Conservation (phyloP, 139 green algal species). For the Micractinium sp. region DNA sequence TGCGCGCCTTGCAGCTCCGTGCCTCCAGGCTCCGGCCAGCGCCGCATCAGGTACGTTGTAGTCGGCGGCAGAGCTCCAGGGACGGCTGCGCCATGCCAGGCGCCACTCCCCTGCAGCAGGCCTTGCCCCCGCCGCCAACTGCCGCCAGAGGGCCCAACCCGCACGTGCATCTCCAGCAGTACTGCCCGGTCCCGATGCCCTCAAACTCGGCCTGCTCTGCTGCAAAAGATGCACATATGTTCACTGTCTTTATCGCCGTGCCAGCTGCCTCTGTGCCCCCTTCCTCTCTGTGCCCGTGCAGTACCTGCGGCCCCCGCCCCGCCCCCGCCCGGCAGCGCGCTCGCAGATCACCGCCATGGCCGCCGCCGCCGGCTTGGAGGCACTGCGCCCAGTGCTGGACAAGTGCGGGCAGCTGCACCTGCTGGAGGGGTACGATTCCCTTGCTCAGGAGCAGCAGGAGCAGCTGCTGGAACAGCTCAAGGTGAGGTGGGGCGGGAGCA, state of each 20-base stretch:
- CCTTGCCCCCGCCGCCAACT: no score
- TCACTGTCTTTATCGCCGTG: no score
- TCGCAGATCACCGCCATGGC: neutral
- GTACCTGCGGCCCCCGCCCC: neutral
- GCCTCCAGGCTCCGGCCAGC: no score
- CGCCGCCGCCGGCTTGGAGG: neutral
- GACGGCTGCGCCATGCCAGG: no score
- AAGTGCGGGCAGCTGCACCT: conserved; percentile 63
- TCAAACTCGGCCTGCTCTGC: neutral
- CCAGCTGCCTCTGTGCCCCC: neutral
- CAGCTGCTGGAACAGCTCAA: conserved; percentile 54
- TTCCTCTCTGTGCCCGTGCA: neutral
- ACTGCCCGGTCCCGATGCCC: neutral
- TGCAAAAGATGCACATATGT: no score
- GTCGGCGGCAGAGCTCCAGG: no score
- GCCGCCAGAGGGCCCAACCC: no score
- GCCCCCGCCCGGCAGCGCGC: no score
- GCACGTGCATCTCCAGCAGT: no score
- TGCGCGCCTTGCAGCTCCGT: no score
- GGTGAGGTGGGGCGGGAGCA: conserved; percentile 11
- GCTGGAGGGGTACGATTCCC: conserved; percentile 48
- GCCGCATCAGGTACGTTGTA: no score
- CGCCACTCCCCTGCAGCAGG: no score
- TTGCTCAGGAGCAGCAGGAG: conserved; percentile 49
- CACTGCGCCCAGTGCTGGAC: conserved; percentile 4